These are phyloP conservation scores for Lavandula angustifolia DNA, from an alignment of 257 asterid species.

Conservation along the genomic window DNA sequence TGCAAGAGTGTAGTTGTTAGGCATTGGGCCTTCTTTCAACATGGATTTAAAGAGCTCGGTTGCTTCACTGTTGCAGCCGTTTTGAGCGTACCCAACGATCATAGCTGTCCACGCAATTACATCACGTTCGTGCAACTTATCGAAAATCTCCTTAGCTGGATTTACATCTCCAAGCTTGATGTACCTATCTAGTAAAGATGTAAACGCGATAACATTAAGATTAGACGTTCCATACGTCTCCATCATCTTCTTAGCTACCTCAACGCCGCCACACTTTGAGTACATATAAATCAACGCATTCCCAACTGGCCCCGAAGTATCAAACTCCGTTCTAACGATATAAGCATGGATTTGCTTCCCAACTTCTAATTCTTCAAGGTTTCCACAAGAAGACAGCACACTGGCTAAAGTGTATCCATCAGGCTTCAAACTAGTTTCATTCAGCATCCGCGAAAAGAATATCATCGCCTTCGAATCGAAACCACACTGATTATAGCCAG, in stretches of 20 bases:
- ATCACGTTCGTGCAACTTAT: constrained; percentile 63
- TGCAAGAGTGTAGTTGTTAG: constrained; percentile 79
- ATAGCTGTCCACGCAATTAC: constrained; percentile 93
- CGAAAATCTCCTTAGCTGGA: constrained; percentile 81
- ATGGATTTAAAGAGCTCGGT: constrained; percentile 63
- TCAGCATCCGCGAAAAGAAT: constrained; percentile 61
- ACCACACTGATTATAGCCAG: constrained; percentile 79
- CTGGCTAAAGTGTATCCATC: constrained; percentile 73
- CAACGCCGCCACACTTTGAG: constrained; percentile 68
- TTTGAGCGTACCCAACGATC: constrained; percentile 78
- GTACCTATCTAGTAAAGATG: constrained; percentile 78
- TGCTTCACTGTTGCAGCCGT: constrained; percentile 61
- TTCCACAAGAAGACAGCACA: constrained; percentile 74
- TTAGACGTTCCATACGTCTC: constrained; percentile 40
- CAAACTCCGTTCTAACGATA: constrained; percentile 53
- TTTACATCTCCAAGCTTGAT: constrained; percentile 68
- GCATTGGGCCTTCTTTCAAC: constrained; percentile 60
- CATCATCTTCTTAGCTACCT: constrained; percentile 53
- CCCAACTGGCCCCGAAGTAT: constrained; percentile 60
- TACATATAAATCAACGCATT: constrained; percentile 81
- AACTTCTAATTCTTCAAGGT: constrained; percentile 41
- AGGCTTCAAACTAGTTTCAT: constrained; percentile 47
- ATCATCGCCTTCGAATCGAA: constrained; percentile 53
- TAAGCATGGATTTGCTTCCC: constrained; percentile 80
- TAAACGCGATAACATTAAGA: constrained; percentile 66